These are phyloP conservation scores for Quillaja saponaria DNA, from an alignment of 306 rosid species.

Conservation along the genomic window DNA sequence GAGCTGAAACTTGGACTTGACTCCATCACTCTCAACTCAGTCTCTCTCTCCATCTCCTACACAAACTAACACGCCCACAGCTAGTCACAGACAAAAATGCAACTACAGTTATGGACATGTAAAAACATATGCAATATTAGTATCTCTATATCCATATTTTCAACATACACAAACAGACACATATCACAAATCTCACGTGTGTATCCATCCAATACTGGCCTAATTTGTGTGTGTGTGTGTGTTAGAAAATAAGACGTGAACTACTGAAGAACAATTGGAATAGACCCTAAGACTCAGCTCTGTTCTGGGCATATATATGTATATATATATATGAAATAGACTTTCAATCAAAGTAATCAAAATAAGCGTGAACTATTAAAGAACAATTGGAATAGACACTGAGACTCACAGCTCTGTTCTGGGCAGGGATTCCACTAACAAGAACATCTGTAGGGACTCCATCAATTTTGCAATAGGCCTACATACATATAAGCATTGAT, in stretches of 20 bases:
- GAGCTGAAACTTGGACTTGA: neutral
- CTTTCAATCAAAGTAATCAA: neutral
- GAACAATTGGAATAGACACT: slow-evolving; percentile 8
- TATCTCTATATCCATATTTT: too few relatives aligned
- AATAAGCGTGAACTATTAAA: neutral
- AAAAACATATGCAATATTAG: too few relatives aligned
- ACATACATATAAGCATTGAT: slow-evolving; percentile 9
- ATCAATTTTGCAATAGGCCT: slow-evolving; percentile 92
- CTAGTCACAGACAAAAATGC: too few relatives aligned
- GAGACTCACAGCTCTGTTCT: slow-evolving; percentile 93
- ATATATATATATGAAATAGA: neutral
- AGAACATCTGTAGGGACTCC: slow-evolving; percentile 76
- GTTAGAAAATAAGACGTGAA: neutral
- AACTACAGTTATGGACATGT: too few relatives aligned
- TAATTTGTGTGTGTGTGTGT: too few relatives aligned
- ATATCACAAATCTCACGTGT: too few relatives aligned
- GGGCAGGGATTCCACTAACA: slow-evolving; percentile 62
- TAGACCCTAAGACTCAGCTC: slow-evolving; percentile 70
- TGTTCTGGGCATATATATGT: slow-evolving; percentile 53
- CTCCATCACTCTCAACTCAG: too few relatives aligned
- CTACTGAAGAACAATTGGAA: slow-evolving; percentile 1
- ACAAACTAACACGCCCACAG: too few relatives aligned
- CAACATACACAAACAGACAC: too few relatives aligned
- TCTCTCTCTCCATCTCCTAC: too few relatives aligned
- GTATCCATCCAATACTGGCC: too few relatives aligned